These are phyloP conservation scores for Euptelea pleiosperma DNA, from an alignment of 164 flowering plant species.

Conservation along the genomic window DNA sequence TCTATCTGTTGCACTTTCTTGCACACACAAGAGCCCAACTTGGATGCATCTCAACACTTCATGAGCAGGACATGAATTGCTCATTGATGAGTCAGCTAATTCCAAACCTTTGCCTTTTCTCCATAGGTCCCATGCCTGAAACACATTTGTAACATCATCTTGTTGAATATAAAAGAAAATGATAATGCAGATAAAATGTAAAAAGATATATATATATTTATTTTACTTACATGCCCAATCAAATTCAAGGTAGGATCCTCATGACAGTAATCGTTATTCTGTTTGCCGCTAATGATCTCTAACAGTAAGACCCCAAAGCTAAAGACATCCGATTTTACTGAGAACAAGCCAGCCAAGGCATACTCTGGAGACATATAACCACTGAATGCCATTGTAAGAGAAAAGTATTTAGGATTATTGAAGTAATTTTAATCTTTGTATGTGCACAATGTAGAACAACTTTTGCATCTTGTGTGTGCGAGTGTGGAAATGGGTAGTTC, in stretches of 20 bases:
- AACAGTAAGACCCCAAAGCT: constrained; percentile 65
- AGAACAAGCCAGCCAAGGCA: constrained; percentile 62
- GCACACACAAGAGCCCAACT: no score
- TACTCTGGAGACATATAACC: constrained; percentile 80
- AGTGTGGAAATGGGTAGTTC: no score
- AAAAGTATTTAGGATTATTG: no score
- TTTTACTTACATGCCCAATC: constrained; percentile 50
- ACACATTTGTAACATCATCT: no score
- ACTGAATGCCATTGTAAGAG: no score
- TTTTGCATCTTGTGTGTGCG: no score
- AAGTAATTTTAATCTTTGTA: no score
- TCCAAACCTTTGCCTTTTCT: constrained; percentile 35
- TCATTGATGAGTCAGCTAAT: constrained; percentile 27
- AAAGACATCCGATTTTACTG: constrained; percentile 63
- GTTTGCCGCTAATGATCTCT: constrained; percentile 60
- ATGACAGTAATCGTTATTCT: constrained; percentile 47
- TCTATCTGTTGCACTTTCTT: no score
- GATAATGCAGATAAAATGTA: no score
- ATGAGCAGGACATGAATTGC: constrained; percentile 9
- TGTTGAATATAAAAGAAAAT: no score
- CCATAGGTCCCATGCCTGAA: constrained; percentile 49
- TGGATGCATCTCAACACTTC: constrained; percentile 47
- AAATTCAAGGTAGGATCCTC: constrained; percentile 41
- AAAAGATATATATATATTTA: no score
- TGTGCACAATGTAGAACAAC: no score